Percentiles rank a stretch among this genome's conserved stretches.
Conservation (phyloP, 352 stramenopile genomes). For the Phytophthora sp. region DNA sequence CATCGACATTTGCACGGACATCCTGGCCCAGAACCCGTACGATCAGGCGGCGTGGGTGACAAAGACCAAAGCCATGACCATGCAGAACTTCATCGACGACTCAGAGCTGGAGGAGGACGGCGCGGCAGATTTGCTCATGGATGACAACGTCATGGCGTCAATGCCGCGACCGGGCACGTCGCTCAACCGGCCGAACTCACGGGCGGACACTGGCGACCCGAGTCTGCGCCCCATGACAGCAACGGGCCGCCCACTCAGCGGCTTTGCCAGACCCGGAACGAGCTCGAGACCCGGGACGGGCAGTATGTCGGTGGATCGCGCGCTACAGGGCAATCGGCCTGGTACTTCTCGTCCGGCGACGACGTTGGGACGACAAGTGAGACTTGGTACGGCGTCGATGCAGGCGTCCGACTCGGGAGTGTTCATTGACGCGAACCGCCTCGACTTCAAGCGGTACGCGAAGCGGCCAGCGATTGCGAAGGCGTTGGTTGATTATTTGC, state of each 20-base stretch:
- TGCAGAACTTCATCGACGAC: conserved; percentile 92
- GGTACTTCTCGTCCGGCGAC: conserved; percentile 89
- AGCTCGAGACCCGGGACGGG: conserved; percentile 68
- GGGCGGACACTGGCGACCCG: conserved; percentile 52
- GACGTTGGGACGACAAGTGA: conserved; percentile 89
- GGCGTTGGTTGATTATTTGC: conserved; percentile 89
- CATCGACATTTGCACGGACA: conserved; percentile 82
- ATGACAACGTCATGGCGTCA: conserved; percentile 92
- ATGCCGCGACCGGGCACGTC: conserved; percentile 90
- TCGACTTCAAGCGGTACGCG: conserved; percentile 93
- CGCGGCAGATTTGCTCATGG: conserved; percentile 90
- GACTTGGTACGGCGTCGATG: conserved; percentile 93
- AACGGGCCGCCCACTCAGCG: conserved; percentile 82
- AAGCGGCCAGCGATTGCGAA: conserved; percentile 86
- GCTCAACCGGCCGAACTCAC: conserved; percentile 84
- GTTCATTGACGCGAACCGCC: conserved; percentile 92
- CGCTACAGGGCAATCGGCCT: conserved; percentile 73
- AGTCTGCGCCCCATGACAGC: conserved; percentile 88
- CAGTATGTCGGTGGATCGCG: conserved; percentile 80
- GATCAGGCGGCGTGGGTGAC: conserved; percentile 91
- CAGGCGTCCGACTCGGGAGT: conserved; percentile 57
- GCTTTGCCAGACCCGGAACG: conserved; percentile 87
- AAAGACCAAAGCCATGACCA: conserved; percentile 90
- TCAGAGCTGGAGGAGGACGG: conserved; percentile 93
- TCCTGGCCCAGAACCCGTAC: conserved; percentile 87